phyloP scores from a whole-genome alignment of 352 stramenopile species.

The Stramenopiles sp. region DNA sequence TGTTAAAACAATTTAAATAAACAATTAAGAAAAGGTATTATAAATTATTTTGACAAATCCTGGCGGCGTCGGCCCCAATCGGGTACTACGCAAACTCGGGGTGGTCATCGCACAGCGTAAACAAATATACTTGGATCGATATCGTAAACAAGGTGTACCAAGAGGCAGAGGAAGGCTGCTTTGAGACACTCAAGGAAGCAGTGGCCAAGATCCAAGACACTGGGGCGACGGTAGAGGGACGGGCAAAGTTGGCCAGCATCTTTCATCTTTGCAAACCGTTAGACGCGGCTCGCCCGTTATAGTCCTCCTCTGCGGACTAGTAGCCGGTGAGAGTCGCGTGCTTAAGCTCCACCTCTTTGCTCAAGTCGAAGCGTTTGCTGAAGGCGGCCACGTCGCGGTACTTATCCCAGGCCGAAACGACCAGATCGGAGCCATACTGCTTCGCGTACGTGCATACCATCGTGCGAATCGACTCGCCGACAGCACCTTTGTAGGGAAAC shows the following conservation, averaged over 20 bases:
- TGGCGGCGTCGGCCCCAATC: constrained; percentile 41
- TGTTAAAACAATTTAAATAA: too few species aligned
- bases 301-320: not conserved
- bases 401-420: too few species aligned
- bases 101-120: constrained; percentile 27
- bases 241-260: not conserved
- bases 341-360: too few species aligned
- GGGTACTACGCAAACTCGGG: constrained; percentile 18
- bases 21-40: too few species aligned
- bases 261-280: not conserved
- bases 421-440: too few species aligned
- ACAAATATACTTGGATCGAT: constrained; percentile 25
- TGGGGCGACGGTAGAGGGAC: not conserved
- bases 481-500: too few species aligned
- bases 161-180: constrained; percentile 15
- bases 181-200: constrained; percentile 11
- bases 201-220: not conserved
- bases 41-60: too few species aligned
- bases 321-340: too few species aligned
- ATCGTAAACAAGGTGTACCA: constrained; percentile 15
- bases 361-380: too few species aligned
- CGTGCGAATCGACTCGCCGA: too few species aligned
- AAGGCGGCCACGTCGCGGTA: too few species aligned
- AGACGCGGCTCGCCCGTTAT: not conserved
- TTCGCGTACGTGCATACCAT: too few species aligned